Percentiles rank a stretch among this genome's conserved stretches.
These are phyloP conservation scores for Clitopilus passeckerianus DNA, from an alignment of 768 basidiomycete genomes.

Conservation along the genomic window DNA sequence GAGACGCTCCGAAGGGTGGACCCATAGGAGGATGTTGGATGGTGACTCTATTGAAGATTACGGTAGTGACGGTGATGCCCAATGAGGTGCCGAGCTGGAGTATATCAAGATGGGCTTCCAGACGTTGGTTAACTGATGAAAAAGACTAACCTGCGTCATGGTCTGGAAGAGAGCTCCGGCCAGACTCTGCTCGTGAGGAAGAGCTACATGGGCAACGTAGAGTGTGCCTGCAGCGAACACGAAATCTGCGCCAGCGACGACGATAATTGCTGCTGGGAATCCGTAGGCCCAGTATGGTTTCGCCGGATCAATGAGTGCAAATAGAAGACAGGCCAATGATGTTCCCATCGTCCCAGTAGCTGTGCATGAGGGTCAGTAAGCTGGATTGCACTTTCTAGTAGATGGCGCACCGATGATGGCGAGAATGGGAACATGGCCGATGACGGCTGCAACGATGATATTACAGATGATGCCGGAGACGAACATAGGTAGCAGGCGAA, in stretches of 20 bases:
- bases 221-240: constrained; percentile 70
- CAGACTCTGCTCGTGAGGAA: constrained; percentile 69
- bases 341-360: constrained; percentile 54
- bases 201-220: constrained; percentile 64
- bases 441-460: constrained; percentile 54
- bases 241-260: constrained; percentile 77
- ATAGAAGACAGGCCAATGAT: constrained; percentile 51
- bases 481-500: constrained; percentile 69
- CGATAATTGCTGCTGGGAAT: constrained; percentile 61
- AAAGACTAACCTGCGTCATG: constrained; percentile 55
- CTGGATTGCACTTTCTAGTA: constrained; percentile 2
- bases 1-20: constrained; percentile 9
- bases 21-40: constrained; percentile 18
- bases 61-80: constrained; percentile 67
- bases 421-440: constrained; percentile 50
- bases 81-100: constrained; percentile 60
- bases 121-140: neutral
- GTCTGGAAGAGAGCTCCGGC: constrained; percentile 77
- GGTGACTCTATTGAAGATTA: constrained; percentile 60
- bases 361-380: neutral
- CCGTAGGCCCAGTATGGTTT: constrained; percentile 70
- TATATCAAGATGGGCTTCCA: neutral
- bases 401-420: constrained; percentile 48
- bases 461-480: constrained; percentile 63
- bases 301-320: constrained; percentile 58